Base-by-base conservation (phyloP, 1,284 basidiomycete species). In the Athelia psychrophila region DNA sequence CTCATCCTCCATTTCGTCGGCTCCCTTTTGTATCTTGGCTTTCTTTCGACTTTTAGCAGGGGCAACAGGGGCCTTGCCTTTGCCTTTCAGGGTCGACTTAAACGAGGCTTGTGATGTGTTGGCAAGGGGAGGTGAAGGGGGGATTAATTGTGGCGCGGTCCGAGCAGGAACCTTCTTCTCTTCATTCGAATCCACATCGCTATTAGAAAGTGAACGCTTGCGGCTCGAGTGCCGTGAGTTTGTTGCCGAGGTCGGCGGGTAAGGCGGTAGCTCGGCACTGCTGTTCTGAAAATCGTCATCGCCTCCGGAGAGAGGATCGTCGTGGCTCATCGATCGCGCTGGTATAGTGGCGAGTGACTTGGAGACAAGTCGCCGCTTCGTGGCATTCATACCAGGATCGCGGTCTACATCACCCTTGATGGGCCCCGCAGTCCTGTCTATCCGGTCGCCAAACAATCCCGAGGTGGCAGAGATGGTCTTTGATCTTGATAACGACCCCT, bases 21-120 rank as follows among this genome's bases (percentile, higher is more conserved):
- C 38, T 8, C n/a, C 38, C n/a, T 42, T 22, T 16, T n/a, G 38
- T 22, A 66, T 53, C 58, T 71, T 74, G 9, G 61, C 62, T 56
- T 71, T 74, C 58, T 74, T 75, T 33, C 67, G 56, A 35, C 55
- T 55, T 19, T 50, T 52, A 20, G 47, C 52, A 35, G 54, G 6
- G 27, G 27, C 27, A n/a, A n/a, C n/a, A 30, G 27, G 27, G 27
- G 13, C 47, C 49, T 53, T 59, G 22, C 49, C 53, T 13, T 42
- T 42, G 5, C 38, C 38, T 42, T 42, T 42, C 16, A 42, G 20
- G 20, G 16, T 42, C 38, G 38, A 42, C n/a, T 6, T 42, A 18
- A 22, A 42, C 27, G 27, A 30, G 13, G 13, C 22, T 18, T 32
- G 19, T 33, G 20, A 23, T 8, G 35, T 46, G 30, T 23, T 12